Percentiles rank a stretch among this genome's conserved stretches.
phyloP scores from a whole-genome alignment of 768 basidiomycete species.

The Ramaria sp. region DNA sequence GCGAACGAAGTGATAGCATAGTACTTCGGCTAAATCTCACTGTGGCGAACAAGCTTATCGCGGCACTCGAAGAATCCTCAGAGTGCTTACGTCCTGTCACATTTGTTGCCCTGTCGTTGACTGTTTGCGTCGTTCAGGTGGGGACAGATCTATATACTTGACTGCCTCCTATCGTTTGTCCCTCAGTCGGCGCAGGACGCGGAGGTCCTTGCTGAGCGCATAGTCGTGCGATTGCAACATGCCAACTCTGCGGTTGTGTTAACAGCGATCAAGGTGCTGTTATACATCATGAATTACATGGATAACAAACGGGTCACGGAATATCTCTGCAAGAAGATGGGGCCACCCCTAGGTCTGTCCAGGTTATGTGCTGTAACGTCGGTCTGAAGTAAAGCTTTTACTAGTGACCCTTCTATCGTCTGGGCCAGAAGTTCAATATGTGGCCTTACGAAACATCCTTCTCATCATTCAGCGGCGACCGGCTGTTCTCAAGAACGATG shows the following conservation, averaged over 20 bases:
- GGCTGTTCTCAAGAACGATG: slow-evolving; percentile 87
- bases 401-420: slow-evolving; percentile 91
- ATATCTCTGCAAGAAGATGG: slow-evolving; percentile 94
- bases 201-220: slow-evolving; percentile 90
- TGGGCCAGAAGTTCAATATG: slow-evolving; percentile 97
- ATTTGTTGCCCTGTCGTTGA: background rate
- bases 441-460: slow-evolving; percentile 91
- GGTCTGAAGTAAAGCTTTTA: background rate
- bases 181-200: slow-evolving; percentile 83
- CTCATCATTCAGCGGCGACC: slow-evolving; percentile 95
- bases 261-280: slow-evolving; percentile 91
- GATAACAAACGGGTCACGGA: slow-evolving; percentile 78
- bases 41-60: slow-evolving; percentile 80
- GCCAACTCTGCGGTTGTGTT: slow-evolving; percentile 99
- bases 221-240: slow-evolving; percentile 88
- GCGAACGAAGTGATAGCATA: slow-evolving; percentile 89
- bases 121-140: slow-evolving; percentile 45
- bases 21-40: slow-evolving; percentile 82
- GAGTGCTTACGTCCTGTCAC: slow-evolving; percentile 43
- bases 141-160: slow-evolving; percentile 98
- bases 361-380: background rate
- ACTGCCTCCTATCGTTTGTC: slow-evolving; percentile 88
- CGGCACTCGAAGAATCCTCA: slow-evolving; percentile 90
- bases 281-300: slow-evolving; percentile 99
- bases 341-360: slow-evolving; percentile 78